Evolutionary conservation across 176 grass and related monocot species (phyloP).

Genomic region (Aegilops umbellulata): DNA sequence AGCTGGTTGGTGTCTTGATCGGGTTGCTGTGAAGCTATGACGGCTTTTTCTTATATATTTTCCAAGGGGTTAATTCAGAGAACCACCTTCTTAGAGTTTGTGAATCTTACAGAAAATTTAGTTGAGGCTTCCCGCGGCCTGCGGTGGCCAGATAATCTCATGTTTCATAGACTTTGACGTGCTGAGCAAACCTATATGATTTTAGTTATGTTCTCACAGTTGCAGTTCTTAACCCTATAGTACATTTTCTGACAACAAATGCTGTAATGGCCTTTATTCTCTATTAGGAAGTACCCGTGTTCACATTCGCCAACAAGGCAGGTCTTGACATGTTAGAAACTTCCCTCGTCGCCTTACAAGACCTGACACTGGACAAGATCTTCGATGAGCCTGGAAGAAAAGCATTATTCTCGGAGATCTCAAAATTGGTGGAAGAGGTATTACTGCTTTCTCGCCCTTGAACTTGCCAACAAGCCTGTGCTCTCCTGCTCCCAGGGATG

Average conservation of each 20-base stretch:
- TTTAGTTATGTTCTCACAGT: background rate
- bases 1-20: background rate
- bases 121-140: background rate
- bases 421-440: slow-evolving; percentile 93
- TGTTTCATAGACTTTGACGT: background rate
- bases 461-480: too few species aligned
- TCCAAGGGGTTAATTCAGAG: background rate
- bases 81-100: background rate
- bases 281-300: slow-evolving; percentile 63
- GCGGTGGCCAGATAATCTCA: background rate
- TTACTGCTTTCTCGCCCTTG: background rate
- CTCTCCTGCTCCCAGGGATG: too few species aligned
- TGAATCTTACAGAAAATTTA: background rate
- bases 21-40: background rate
- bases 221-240: background rate
- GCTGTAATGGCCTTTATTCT: background rate
- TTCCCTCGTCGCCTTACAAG: slow-evolving; percentile 84
- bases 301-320: slow-evolving; percentile 90
- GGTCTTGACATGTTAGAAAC: slow-evolving; percentile 97
- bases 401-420: slow-evolving; percentile 60
- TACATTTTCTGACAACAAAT: background rate
- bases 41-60: background rate
- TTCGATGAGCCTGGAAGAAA: slow-evolving; percentile 79
- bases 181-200: background rate
- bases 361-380: slow-evolving; percentile 86